Conservation (phyloP, 768 basidiomycete genomes). For the Saitozyma sp. region DNA sequence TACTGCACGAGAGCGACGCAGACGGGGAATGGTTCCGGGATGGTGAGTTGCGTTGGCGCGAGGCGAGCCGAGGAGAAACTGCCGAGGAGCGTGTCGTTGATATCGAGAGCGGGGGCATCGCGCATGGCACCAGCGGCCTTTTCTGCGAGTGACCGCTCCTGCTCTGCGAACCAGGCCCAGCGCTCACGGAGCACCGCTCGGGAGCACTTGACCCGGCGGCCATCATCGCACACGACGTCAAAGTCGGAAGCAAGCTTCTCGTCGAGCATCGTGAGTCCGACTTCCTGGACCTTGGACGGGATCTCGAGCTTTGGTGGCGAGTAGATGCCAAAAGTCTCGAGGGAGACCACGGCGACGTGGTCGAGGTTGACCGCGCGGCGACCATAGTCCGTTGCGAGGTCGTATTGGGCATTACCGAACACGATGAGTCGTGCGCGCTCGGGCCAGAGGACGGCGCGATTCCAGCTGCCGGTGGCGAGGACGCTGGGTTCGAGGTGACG, state of each 20-base stretch:
- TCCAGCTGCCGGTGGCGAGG: slow-evolving; percentile 88
- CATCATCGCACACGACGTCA: slow-evolving; percentile 88
- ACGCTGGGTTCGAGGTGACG: slow-evolving; percentile 51
- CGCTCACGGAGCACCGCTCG: slow-evolving; percentile 80
- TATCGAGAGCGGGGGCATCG: slow-evolving; percentile 28
- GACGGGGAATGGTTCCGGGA: slow-evolving; percentile 88
- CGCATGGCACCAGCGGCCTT: slow-evolving; percentile 14
- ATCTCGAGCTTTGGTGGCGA: slow-evolving; percentile 68
- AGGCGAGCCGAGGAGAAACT: slow-evolving; percentile 59
- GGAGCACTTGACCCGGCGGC: slow-evolving; percentile 76
- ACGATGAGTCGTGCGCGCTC: slow-evolving; percentile 81
- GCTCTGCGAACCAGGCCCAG: slow-evolving; percentile 83
- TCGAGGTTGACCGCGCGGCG: slow-evolving; percentile 56
- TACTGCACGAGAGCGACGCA: slow-evolving; percentile 88
- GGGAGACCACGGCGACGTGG: slow-evolving; percentile 82
- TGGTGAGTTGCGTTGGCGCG: slow-evolving; percentile 71
- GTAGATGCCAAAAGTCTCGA: slow-evolving; percentile 95
- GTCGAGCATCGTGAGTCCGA: slow-evolving; percentile 80
- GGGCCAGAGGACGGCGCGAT: slow-evolving; percentile 83
- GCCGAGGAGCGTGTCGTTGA: slow-evolving; percentile 37
- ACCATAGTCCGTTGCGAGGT: slow-evolving; percentile 49
- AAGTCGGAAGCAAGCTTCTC: slow-evolving; percentile 83
- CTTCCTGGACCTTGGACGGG: slow-evolving; percentile 73
- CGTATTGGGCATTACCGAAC: slow-evolving; percentile 72
- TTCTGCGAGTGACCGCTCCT: slow-evolving; percentile 17